Percentiles rank a stretch among this genome's conserved stretches.
Conservation (phyloP, 2,329 filamentous ascomycete species). For the Aspergillus fumigatiaffinis region DNA sequence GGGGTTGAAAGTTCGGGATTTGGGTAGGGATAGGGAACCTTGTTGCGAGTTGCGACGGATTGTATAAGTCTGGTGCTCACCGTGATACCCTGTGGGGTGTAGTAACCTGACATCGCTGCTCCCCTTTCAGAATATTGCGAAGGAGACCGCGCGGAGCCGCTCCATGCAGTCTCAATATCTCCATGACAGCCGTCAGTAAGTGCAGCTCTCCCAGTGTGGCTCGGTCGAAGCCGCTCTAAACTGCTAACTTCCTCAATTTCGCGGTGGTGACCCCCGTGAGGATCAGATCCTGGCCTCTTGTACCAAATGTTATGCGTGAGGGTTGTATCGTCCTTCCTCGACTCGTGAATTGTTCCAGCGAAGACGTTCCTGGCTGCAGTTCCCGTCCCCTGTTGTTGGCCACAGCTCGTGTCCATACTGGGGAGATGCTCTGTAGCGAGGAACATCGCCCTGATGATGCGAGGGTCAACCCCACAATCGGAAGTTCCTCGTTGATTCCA, state of each 20-base stretch:
- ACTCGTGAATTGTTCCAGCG: constrained; percentile 34
- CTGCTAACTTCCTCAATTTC: constrained; percentile 48
- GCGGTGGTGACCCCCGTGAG: constrained; percentile 42
- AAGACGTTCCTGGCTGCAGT: constrained; percentile 34
- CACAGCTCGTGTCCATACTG: constrained; percentile 8
- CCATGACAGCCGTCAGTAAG: constrained; percentile 53
- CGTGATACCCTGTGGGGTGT: constrained; percentile 50
- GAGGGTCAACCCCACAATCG: constrained; percentile 2
- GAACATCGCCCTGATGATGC: constrained; percentile 5
- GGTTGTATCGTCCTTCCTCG: constrained; percentile 21
- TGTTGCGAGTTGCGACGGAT: constrained; percentile 47
- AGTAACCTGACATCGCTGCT: constrained; percentile 36
- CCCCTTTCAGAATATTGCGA: constrained; percentile 44
- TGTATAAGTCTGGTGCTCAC: constrained; percentile 51
- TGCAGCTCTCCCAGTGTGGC: constrained; percentile 50
- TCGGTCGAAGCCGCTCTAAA: constrained; percentile 31
- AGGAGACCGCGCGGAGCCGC: constrained; percentile 56
- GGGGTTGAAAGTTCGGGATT: constrained; percentile 49
- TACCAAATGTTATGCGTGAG: constrained; percentile 28
- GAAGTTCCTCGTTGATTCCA: constrained; percentile 9
- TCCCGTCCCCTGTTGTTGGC: constrained; percentile 14
- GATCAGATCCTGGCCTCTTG: constrained; percentile 41
- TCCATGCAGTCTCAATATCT: constrained; percentile 55
- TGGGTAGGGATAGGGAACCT: constrained; percentile 48
- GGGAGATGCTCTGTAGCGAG: constrained; percentile 6